These are phyloP conservation scores for Fusarium sulawesiense DNA, from an alignment of 2,329 filamentous ascomycete genomes.

Conservation along the genomic window DNA sequence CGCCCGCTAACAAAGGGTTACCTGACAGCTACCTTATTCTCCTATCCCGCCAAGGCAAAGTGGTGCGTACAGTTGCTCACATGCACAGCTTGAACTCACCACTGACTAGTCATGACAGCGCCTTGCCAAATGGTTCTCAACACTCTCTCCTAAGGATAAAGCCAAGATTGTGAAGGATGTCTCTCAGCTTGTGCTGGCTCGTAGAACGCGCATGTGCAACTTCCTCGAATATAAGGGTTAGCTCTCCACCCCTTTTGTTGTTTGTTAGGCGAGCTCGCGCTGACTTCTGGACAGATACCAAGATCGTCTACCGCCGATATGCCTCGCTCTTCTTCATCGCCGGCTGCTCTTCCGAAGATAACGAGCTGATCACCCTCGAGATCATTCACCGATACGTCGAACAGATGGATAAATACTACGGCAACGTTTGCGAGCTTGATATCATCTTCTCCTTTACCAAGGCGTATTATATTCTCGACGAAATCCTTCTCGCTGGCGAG, in stretches of 20 bases:
- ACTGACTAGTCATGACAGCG: constrained; percentile 68
- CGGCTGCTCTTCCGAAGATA: constrained; percentile 95
- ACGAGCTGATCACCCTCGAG: constrained; percentile 97
- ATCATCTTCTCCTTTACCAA: constrained; percentile 99
- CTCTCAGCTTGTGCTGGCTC: constrained; percentile 93
- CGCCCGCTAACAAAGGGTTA: constrained; percentile 38
- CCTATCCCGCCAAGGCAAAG: constrained; percentile 98
- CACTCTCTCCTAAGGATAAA: constrained; percentile 96
- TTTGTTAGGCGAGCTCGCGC: constrained; percentile 11
- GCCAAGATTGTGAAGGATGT: constrained; percentile 99
- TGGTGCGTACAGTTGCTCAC: constrained; percentile 72
- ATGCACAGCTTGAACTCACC: constrained; percentile 14
- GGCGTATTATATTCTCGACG: constrained; percentile 98
- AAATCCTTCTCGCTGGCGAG: constrained; percentile 93
- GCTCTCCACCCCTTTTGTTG: constrained; percentile 28
- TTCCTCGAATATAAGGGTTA: constrained; percentile 99
- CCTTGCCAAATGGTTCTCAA: constrained; percentile 99
- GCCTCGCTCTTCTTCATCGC: constrained; percentile 99
- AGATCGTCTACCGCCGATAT: constrained; percentile 98
- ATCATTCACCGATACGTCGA: constrained; percentile 99
- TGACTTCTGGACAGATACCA: constrained; percentile 75
- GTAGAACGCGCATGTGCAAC: constrained; percentile 99
- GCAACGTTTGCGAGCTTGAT: constrained; percentile 98
- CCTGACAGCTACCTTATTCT: constrained; percentile 89
- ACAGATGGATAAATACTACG: constrained; percentile 99